These are phyloP conservation scores for Penicillium desertorum DNA, from an alignment of 495 filamentous ascomycete species.

Conservation along the genomic window DNA sequence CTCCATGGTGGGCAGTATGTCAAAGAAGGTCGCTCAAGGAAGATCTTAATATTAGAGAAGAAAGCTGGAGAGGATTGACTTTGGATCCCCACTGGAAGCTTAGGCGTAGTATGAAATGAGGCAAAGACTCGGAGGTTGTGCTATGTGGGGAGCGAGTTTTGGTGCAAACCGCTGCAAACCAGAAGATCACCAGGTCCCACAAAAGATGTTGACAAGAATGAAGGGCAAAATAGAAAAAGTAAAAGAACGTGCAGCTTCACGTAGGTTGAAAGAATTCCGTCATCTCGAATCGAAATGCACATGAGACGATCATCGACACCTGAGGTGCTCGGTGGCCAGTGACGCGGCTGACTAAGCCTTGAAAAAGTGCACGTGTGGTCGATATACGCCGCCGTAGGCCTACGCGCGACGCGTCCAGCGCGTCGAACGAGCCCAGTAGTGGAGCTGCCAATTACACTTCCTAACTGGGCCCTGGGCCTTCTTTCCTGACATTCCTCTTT, in stretches of 20 bases:
- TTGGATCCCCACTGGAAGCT: slow-evolving; percentile 20
- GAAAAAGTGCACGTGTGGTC: slow-evolving; percentile 7
- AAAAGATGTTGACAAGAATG: neutral
- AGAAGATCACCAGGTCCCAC: slow-evolving; percentile 7
- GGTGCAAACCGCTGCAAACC: slow-evolving; percentile 46
- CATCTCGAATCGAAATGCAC: neutral
- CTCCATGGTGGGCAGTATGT: slow-evolving; percentile 59
- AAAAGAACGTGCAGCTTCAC: neutral
- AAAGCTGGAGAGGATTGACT: slow-evolving; percentile 25
- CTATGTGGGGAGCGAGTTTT: slow-evolving; percentile 20
- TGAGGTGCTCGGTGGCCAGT: neutral
- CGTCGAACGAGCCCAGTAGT: slow-evolving; percentile 1
- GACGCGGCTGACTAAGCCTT: slow-evolving; percentile 10
- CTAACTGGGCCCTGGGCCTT: slow-evolving; percentile 10
- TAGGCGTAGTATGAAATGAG: slow-evolving; percentile 10
- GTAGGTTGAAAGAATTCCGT: slow-evolving; percentile 4
- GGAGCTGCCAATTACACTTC: slow-evolving; percentile 14
- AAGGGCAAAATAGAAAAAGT: slow-evolving; percentile 1
- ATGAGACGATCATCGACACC: slow-evolving; percentile 11
- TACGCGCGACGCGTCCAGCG: slow-evolving; percentile 21
- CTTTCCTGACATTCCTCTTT: slow-evolving; percentile 11
- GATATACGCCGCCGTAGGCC: neutral
- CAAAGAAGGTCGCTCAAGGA: slow-evolving; percentile 27
- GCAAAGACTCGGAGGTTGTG: slow-evolving; percentile 8
- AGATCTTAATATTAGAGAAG: slow-evolving; percentile 47